These are phyloP conservation scores for Ricinus communis DNA, from an alignment of 345 rosid species.

Conservation along the genomic window DNA sequence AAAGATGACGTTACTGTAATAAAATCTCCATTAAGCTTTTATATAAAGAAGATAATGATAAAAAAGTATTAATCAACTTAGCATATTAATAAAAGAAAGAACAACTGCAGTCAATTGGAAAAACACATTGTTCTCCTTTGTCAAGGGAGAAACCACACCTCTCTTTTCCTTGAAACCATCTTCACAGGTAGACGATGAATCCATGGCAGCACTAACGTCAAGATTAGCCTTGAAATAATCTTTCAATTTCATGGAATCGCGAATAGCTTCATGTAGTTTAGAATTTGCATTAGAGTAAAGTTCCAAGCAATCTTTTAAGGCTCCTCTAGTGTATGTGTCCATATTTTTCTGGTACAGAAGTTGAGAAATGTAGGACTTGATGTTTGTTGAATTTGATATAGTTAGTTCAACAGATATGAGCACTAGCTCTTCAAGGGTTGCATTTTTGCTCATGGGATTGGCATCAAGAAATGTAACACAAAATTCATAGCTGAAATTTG, in stretches of 20 bases:
- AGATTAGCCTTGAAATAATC: conserved; percentile 29
- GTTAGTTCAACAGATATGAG: conserved; percentile 22
- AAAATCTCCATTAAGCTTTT: no score
- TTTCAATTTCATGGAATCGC: conserved; percentile 2
- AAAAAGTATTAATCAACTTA: no score
- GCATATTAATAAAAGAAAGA: conserved; percentile 44
- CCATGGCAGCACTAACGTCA: conserved; percentile 41
- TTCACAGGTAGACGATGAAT: conserved; percentile 39
- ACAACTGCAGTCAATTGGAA: conserved; percentile 31
- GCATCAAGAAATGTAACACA: conserved; percentile 31
- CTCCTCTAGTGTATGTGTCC: conserved; percentile 11
- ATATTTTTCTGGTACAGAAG: conserved; percentile 18
- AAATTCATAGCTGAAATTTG: conserved; percentile 24
- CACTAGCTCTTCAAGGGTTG: conserved; percentile 25
- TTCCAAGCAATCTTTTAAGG: conserved; percentile 36
- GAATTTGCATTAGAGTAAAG: conserved; percentile 30
- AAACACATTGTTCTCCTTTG: conserved; percentile 29
- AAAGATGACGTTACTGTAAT: no score
- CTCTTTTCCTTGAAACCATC: conserved; percentile 38
- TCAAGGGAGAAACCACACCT: conserved; percentile 28
- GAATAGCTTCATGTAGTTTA: conserved; percentile 19
- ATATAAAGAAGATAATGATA: no score
- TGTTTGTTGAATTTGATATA: conserved; percentile 24
- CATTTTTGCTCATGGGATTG: conserved; percentile 26
- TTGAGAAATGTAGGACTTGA: conserved; percentile 10